Base-by-base conservation (phyloP, 768 basidiomycete genomes). In the Stropharia rugosoannulata region DNA sequence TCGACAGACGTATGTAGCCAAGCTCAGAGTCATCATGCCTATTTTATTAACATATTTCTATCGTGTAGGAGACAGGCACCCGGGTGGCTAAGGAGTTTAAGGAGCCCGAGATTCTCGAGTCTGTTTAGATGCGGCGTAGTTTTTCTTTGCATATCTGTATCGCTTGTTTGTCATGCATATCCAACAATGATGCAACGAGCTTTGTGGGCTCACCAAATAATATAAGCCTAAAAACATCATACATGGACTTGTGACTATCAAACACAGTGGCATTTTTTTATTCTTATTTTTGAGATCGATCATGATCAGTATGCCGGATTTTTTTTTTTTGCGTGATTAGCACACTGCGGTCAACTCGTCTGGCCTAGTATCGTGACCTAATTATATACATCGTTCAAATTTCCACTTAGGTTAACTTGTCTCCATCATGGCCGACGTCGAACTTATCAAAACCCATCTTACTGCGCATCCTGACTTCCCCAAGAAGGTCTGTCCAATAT, bases 81-180 rank as follows among this genome's bases (percentile, higher is more conserved):
- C 89, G 91, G 74, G 88, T 96, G 52, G 90, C 81, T 56, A 94
- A 91, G 80, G 95, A 96, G 72, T 98, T 95, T 83, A 95, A 96
- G 83, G 95, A 98, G 84, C 95, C 95, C 43, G 93, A 94, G 78
- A 83, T 95, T 65, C 84, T 92, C 54, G 90, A 90, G 70, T 87
- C 92, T 64, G 96, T 98, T 58, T 98, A 86, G 87, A 77, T 65
- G 64, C 58, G 66, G 73, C 62, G 68, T 71, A 73, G 72, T 70
- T 65, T 59, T 56, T 67, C 64, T 59, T 57, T 63, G 64, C 63
- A 32, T 47, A 70, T 64, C 62, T 70, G 56, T 62, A 63, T 58
- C 69, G 65, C 68, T 66, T 57, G 47, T 39, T 56, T 61, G 51
- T 54, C 55, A 62, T 59, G 59, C 61, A 62, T 55, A 49, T 53